A percentile compares a stretch with the other conserved stretches of the same genome.
phyloP scores from a whole-genome alignment of 2,329 filamentous ascomycete genomes.

The Cytospora piceicola region DNA sequence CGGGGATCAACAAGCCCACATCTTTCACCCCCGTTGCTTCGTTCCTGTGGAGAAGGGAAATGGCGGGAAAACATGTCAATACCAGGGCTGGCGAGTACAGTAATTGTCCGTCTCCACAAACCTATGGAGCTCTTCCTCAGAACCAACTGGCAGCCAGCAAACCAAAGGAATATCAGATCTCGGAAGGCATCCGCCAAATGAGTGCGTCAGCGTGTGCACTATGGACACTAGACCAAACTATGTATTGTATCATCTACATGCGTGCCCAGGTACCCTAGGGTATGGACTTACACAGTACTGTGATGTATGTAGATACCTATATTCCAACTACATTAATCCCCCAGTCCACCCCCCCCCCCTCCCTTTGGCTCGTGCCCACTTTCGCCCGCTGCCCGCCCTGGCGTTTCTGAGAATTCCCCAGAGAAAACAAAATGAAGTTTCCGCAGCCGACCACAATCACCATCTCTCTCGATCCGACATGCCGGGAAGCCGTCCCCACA shows the following conservation, averaged over 20 bases:
- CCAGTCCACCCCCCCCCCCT: no score
- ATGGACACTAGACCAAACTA: no score
- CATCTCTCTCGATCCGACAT: conserved; percentile 3
- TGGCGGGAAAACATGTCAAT: no score
- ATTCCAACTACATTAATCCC: no score
- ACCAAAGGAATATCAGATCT: conserved; percentile 16
- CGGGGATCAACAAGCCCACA: conserved; percentile 14
- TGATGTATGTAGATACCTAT: no score
- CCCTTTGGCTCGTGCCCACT: conserved; percentile 8
- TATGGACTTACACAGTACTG: no score
- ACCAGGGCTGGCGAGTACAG: conserved; percentile 20
- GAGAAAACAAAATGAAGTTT: not conserved
- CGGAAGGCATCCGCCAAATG: conserved; percentile 28
- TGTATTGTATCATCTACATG: no score
- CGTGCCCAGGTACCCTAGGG: no score
- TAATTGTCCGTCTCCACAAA: conserved; percentile 23
- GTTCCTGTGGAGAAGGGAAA: conserved; percentile 21
- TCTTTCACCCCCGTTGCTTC: conserved; percentile 21
- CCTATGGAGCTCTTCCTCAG: conserved; percentile 8
- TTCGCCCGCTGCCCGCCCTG: conserved; percentile 15
- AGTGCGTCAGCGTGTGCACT: no score
- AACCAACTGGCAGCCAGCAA: conserved; percentile 19
- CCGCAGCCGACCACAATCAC: conserved; percentile 2
- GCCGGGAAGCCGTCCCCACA: conserved; percentile 12
- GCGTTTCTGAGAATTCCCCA: conserved; percentile 1